phyloP scores from a whole-genome alignment of 495 filamentous ascomycete genomes.

The Niebla homalea region DNA sequence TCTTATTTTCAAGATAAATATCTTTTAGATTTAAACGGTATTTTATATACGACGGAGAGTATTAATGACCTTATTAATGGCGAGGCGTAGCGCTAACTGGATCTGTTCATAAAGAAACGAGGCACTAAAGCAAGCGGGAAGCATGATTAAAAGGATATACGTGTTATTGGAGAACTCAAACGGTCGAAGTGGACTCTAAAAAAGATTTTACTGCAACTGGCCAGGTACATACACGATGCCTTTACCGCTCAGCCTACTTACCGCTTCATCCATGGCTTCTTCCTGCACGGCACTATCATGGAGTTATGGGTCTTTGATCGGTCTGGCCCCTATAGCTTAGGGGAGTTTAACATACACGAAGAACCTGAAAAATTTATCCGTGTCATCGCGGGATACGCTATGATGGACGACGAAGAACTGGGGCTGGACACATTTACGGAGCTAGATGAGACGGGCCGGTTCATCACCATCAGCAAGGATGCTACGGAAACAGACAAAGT shows the following conservation, averaged over 20 bases:
- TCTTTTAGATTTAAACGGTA: neutral
- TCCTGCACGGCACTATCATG: slow-evolving; percentile 22
- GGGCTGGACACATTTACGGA: slow-evolving; percentile 3
- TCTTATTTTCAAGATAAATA: slow-evolving; percentile 10
- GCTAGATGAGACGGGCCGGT: neutral
- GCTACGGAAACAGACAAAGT: neutral
- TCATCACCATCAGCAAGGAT: slow-evolving; percentile 3
- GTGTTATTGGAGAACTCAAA: slow-evolving; percentile 9
- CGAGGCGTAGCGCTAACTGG: slow-evolving; percentile 7
- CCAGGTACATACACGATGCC: slow-evolving; percentile 7
- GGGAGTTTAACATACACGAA: slow-evolving; percentile 25
- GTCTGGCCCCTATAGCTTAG: slow-evolving; percentile 29
- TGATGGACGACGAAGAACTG: slow-evolving; percentile 22
- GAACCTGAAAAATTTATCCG: slow-evolving; percentile 24
- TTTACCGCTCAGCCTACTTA: slow-evolving; percentile 8
- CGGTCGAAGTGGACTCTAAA: slow-evolving; percentile 1
- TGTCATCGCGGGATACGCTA: slow-evolving; percentile 17
- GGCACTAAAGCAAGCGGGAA: neutral
- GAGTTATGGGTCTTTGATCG: slow-evolving; percentile 33
- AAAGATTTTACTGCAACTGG: slow-evolving; percentile 9
- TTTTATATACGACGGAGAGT: slow-evolving; percentile 10
- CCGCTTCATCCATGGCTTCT: slow-evolving; percentile 27
- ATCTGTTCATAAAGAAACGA: slow-evolving; percentile 13
- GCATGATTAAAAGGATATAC: slow-evolving; percentile 11
- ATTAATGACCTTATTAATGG: slow-evolving; percentile 6